phyloP scores from a whole-genome alignment of 768 basidiomycete genomes.

The Macrolepiota fuliginosa region DNA sequence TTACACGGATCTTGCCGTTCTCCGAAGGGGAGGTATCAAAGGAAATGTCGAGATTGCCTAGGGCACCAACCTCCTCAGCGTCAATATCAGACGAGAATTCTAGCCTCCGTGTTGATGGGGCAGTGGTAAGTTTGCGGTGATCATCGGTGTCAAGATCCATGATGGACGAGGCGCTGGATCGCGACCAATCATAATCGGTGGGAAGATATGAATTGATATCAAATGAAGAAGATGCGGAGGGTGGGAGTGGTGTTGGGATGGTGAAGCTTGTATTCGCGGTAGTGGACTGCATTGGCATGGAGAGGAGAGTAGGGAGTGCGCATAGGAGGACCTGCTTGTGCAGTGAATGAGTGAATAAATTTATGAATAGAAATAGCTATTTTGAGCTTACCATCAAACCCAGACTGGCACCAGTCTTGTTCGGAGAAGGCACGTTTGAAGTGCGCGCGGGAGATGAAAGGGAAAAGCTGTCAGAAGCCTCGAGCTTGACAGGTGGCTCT shows the following conservation, averaged over 20 bases:
- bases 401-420: constrained; percentile 62
- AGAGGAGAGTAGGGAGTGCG: constrained; percentile 71
- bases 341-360: constrained; percentile 15
- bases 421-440: constrained; percentile 40
- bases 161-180: constrained; percentile 28
- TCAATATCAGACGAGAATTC: constrained; percentile 56
- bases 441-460: constrained; percentile 40
- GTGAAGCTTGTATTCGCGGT: constrained; percentile 55
- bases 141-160: constrained; percentile 23
- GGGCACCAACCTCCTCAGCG: constrained; percentile 40
- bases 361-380: constrained; percentile 13
- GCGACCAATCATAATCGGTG: constrained; percentile 56
- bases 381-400: constrained; percentile 36
- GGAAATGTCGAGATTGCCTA: constrained; percentile 66
- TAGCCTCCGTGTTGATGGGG: constrained; percentile 42
- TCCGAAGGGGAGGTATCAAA: constrained; percentile 65
- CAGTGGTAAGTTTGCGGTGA: constrained; percentile 28
- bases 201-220: constrained; percentile 46
- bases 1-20: constrained; percentile 71
- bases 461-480: constrained; percentile 52
- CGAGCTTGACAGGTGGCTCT: constrained; percentile 50
- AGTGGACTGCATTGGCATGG: constrained; percentile 57
- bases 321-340: constrained; percentile 65
- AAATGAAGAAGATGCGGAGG: constrained; percentile 41
- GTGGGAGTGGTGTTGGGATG: constrained; percentile 44